These are phyloP conservation scores for Leishmania turanica DNA, from an alignment of 208 protist species.

Conservation along the genomic window DNA sequence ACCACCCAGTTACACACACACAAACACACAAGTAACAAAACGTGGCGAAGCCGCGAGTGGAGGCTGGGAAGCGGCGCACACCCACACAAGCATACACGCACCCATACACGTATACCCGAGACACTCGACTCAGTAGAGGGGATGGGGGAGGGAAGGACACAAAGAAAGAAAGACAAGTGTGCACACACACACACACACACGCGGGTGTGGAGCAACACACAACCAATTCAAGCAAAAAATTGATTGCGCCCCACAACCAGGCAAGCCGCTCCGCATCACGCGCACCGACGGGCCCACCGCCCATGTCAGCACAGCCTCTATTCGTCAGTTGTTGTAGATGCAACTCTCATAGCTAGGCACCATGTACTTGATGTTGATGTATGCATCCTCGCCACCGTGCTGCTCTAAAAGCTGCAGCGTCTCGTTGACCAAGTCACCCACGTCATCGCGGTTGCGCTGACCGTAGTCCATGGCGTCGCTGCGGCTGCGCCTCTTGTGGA, in stretches of 20 bases:
- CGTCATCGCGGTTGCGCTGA: constrained; percentile 95
- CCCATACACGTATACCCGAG: background rate
- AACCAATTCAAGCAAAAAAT: background rate
- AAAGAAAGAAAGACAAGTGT: background rate
- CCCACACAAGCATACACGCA: background rate
- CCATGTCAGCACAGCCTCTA: background rate
- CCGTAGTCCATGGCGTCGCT: constrained; percentile 98
- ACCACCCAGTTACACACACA: background rate
- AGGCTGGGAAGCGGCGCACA: background rate
- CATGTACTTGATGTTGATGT: constrained; percentile 97
- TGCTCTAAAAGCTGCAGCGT: constrained; percentile 95
- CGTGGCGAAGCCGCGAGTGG: background rate
- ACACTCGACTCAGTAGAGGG: background rate
- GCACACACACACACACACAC: background rate
- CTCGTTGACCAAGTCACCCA: constrained; percentile 98
- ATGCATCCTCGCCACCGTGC: constrained; percentile 94
- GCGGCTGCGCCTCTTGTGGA: constrained; percentile 88
- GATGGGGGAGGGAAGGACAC: background rate
- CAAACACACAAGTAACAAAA: background rate
- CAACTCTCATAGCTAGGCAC: constrained; percentile 94
- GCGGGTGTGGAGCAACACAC: background rate
- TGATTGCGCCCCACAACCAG: background rate
- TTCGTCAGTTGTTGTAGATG: constrained; percentile 71
- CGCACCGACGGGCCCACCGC: background rate
- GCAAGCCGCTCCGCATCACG: background rate